Base-by-base conservation (phyloP, 177 flowering plant species). In the Telopea speciosissima region DNA sequence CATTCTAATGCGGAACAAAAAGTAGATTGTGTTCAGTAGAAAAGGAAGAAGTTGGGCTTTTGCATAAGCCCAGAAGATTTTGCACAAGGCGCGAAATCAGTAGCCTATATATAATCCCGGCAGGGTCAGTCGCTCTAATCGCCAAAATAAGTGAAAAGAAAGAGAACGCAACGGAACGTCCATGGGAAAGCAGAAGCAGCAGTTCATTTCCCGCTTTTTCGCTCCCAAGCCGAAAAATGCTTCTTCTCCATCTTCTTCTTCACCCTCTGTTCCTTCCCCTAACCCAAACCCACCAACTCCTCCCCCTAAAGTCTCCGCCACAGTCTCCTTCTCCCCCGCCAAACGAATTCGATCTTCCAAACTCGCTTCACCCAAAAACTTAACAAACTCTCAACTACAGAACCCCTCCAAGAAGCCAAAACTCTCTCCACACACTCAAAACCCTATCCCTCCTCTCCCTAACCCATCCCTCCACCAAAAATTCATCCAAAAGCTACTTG, bases 161-260 rank as follows among this genome's bases (percentile, higher is more conserved):
- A 49, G 7, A 12, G 17, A 16, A 49, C 19, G 1, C 9, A 49
- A 49, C 54, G 8, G 54, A 13, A 16, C 54, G 17, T 6, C 17
- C 54, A 94, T 92, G 99, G 94, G 88, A 16, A 92, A 89, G 82
- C 93, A 86, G 76, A 92, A 90, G 72, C 99, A 94, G 70, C 95
- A 90, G 74, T 85, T 88, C 42, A 87, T 94, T 67, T 94, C 97
- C 73, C 95, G 95, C 74, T 94, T 92, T 87, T 94, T 94, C 76
- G 85, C 95, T 19, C 91, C 95, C 45, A 87, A 88, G 78, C 76
- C 90, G 77, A 77, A 84, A 80, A 8, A 81, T 76, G 54, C 69
- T 23, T 24, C 71, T 58, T 23, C 74, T 59, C 44, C 77, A 11
- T 49, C 54, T 16, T 49, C 54, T 49, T 49, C 54, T 49, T 12